Conservation (phyloP, 208 protist genomes). For the Leishmania gerbilli region DNA sequence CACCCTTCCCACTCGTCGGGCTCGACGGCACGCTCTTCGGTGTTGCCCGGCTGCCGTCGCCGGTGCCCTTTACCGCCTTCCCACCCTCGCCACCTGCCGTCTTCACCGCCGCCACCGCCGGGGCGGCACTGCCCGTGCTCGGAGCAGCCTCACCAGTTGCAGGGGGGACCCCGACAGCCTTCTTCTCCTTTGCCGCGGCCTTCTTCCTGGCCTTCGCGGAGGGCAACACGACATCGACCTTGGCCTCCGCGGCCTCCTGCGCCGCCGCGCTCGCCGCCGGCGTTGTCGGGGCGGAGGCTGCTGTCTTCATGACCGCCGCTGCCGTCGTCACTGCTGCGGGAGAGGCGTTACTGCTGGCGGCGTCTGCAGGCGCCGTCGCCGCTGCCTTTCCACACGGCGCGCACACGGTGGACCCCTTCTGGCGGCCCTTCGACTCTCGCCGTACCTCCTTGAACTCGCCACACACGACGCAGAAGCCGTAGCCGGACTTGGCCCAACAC, state of each 20-base stretch:
- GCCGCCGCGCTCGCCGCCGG: slow-evolving; percentile 1
- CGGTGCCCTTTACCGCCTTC: neutral
- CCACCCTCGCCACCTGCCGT: neutral
- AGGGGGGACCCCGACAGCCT: neutral
- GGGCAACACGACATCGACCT: neutral
- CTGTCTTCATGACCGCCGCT: neutral
- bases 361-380: neutral
- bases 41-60: neutral
- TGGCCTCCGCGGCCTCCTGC: neutral
- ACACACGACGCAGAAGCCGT: slow-evolving; percentile 67
- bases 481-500: slow-evolving; percentile 75
- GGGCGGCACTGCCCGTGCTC: neutral
- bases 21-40: neutral
- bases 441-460: slow-evolving; percentile 64
- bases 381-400: slow-evolving; percentile 5
- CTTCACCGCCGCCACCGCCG: neutral
- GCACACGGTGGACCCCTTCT: slow-evolving; percentile 57
- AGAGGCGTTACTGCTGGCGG: neutral
- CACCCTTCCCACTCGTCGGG: neutral
- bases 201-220: slow-evolving; percentile 15
- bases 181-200: slow-evolving; percentile 2
- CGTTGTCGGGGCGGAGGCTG: neutral
- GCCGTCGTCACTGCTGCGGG: slow-evolving; percentile 1
- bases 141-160: neutral
- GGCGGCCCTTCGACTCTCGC: slow-evolving; percentile 41